These are phyloP conservation scores for Panicum hallii DNA, from an alignment of 202 grass and related monocot genomes.

Conservation along the genomic window DNA sequence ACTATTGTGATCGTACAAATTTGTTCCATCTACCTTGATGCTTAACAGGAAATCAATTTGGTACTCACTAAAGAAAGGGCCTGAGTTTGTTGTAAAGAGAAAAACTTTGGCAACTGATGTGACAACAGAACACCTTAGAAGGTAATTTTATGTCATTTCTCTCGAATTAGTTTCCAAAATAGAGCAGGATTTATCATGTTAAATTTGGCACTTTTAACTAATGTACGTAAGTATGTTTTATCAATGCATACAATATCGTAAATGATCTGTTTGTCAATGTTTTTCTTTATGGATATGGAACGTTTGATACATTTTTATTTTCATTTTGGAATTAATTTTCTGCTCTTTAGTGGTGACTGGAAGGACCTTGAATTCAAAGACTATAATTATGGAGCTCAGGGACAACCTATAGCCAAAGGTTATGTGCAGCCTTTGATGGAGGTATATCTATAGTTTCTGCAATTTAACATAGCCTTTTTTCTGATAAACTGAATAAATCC, in stretches of 20 bases:
- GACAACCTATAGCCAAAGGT: constrained; percentile 73
- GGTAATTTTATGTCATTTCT: constrained; percentile 58
- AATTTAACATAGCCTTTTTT: constrained; percentile 7
- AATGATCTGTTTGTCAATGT: constrained; percentile 1
- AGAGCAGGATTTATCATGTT: background rate
- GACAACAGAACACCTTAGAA: constrained; percentile 84
- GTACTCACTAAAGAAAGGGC: constrained; percentile 85
- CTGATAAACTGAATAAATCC: constrained; percentile 29
- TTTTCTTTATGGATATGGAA: constrained; percentile 9
- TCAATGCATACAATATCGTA: background rate
- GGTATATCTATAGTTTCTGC: constrained; percentile 51
- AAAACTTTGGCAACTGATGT: constrained; percentile 91
- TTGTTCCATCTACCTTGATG: constrained; percentile 22
- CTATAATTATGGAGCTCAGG: constrained; percentile 84
- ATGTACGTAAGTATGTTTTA: background rate
- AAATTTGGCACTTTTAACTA: background rate
- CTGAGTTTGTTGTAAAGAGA: constrained; percentile 88
- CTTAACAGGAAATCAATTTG: constrained; percentile 71
- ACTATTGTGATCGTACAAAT: constrained; percentile 10
- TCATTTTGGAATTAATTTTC: constrained; percentile 35
- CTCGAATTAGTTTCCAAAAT: constrained; percentile 1
- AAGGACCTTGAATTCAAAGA: constrained; percentile 94
- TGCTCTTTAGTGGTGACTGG: constrained; percentile 81
- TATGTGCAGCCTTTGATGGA: constrained; percentile 83
- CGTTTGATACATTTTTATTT: background rate